A percentile compares a stretch with the other conserved stretches of the same genome.
phyloP scores from a whole-genome alignment of 2,329 filamentous ascomycete genomes.

The Hymenoscyphus fructigenus region DNA sequence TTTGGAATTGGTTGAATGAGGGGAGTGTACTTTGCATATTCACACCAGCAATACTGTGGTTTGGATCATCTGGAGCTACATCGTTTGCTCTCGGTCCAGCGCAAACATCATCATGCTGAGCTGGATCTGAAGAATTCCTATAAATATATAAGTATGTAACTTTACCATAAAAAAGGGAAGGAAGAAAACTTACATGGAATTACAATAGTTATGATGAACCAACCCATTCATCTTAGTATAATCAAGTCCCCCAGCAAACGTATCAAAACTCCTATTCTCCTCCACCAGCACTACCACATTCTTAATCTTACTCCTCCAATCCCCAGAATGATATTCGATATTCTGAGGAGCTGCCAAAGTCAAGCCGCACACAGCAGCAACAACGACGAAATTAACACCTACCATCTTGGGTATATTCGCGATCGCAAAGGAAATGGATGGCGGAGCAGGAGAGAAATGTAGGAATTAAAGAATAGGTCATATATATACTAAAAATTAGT shows the following conservation, averaged over 20 bases:
- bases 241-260: conserved; percentile 42
- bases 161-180: neutral
- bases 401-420: conserved; percentile 12
- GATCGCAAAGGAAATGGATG: neutral
- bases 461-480: too few species aligned
- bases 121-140: conserved; percentile 32
- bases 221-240: conserved; percentile 41
- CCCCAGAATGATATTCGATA: conserved; percentile 16
- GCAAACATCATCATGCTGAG: conserved; percentile 37
- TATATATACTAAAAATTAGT: too few species aligned
- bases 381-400: conserved; percentile 12
- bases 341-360: conserved; percentile 24
- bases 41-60: conserved; percentile 43
- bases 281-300: conserved; percentile 48
- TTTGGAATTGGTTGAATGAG: conserved; percentile 10
- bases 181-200: conserved; percentile 37
- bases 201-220: conserved; percentile 41
- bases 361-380: conserved; percentile 23
- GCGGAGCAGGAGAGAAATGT: too few species aligned
- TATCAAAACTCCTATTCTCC: conserved; percentile 43
- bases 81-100: conserved; percentile 40
- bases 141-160: neutral
- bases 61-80: conserved; percentile 44
- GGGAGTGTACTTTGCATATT: conserved; percentile 39
- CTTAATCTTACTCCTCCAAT: conserved; percentile 44